Evolutionary conservation across 2,329 filamentous ascomycete species (phyloP).

Genomic region (Aspergillus ochraceoroseus): DNA sequence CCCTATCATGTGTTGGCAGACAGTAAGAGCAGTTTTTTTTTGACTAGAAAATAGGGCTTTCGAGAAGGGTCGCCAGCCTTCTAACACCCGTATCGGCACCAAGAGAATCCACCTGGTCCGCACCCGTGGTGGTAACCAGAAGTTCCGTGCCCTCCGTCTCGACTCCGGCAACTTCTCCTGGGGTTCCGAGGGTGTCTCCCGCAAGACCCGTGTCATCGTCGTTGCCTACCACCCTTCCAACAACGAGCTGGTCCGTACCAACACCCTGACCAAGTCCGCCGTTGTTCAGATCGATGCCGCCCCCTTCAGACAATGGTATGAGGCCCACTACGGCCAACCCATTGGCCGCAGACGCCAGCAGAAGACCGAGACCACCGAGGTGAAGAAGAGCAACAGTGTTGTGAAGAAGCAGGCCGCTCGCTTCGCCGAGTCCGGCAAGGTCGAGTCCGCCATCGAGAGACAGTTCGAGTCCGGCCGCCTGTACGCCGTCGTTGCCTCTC

Average conservation of each 20-base stretch:
- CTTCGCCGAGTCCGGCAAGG: constrained; percentile 80
- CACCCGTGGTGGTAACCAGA: constrained; percentile 97
- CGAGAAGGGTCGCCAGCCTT: constrained; percentile 98
- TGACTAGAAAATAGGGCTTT: constrained; percentile 78
- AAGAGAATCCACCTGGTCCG: constrained; percentile 97
- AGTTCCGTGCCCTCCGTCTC: constrained; percentile 98
- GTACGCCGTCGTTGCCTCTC: constrained; percentile 85
- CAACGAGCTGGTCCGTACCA: constrained; percentile 99
- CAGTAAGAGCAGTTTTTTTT: constrained; percentile 1
- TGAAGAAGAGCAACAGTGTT: constrained; percentile 95
- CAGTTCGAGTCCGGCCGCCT: constrained; percentile 99
- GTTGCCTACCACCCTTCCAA: constrained; percentile 99
- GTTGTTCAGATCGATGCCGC: constrained; percentile 98
- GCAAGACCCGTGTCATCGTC: constrained; percentile 98
- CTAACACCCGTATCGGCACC: constrained; percentile 97
- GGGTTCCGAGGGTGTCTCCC: constrained; percentile 95
- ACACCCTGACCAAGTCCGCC: constrained; percentile 98
- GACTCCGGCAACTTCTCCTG: constrained; percentile 99
- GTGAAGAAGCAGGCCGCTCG: constrained; percentile 95
- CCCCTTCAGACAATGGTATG: constrained; percentile 99
- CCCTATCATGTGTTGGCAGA: no score
- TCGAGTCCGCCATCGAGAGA: constrained; percentile 86
- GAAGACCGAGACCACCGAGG: constrained; percentile 55
- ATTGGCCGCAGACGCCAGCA: constrained; percentile 88
- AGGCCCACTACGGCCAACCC: constrained; percentile 94